Base-by-base conservation (phyloP, 768 basidiomycete genomes). In the Pleurotus ostreatus region DNA sequence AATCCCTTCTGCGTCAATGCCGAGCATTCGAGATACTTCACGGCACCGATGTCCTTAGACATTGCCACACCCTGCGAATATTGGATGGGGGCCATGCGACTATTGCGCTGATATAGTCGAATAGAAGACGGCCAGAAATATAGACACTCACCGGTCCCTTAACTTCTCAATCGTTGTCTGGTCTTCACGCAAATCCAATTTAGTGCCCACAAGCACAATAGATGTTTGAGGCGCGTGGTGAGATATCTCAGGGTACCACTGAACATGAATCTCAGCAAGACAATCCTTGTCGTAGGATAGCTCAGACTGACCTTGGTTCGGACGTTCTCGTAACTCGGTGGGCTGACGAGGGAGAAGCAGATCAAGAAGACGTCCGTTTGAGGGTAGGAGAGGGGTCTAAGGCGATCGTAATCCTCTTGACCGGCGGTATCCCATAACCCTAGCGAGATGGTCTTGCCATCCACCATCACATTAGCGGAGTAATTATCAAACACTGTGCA, bases 351-450 rank as follows among this genome's bases (percentile, higher is more conserved):
- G 48, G 94, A 96, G 78, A 99, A 99, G 73, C 97, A 99, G 70
- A 99, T 95, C 74, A 99, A 79, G 78, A 99, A 99, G 57, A 99
- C 94, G 71, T 99, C 96, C 43, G 97, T 98, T 75, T 98, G 97
- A 22, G 97, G 97, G 76, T 99, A 99, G 60, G 93, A 96, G 64
- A 99, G 82, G 51, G 97, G 97, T 63, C 97, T 88, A 63, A 99
- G 89, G 44, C 97, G 89, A 75, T 96, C 94, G 70, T 96, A 99
- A 78, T 99, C 96, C 73, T 99, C 97, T 75, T 99, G 97, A 62
- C 97, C 97, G 37, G 97, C 97, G n/a, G 97, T 99, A 82, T 99
- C 97, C 97, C 97, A 99, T 56, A 99, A 79, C 49, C 96, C 96
- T 56, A 98, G 85, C 59, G 94, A 97, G 67, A 98, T 95, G 52